phyloP scores from a whole-genome alignment of 2,329 filamentous ascomycete genomes.

The Blastomyces gilchristii region DNA sequence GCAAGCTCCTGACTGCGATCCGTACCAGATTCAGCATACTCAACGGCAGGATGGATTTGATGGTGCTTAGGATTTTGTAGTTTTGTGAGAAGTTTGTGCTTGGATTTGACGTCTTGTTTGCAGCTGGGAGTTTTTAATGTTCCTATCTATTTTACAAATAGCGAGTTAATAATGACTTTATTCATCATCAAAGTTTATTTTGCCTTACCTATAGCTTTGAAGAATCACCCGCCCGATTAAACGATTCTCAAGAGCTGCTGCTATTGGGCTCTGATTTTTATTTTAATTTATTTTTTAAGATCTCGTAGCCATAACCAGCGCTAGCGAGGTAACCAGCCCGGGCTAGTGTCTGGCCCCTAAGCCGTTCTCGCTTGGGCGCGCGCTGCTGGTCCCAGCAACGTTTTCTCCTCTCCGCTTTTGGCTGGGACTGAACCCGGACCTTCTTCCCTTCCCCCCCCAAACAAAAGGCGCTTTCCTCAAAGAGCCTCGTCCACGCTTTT shows the following conservation, averaged over 20 bases:
- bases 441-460: background rate
- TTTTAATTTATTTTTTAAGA: background rate
- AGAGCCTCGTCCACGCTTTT: conserved; percentile 7
- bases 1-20: too few species aligned
- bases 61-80: background rate
- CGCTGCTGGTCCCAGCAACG: background rate
- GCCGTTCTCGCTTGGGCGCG: conserved; percentile 1
- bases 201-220: background rate
- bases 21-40: too few species aligned
- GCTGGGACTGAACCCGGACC: background rate
- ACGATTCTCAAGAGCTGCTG: background rate
- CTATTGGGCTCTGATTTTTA: background rate
- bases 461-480: background rate
- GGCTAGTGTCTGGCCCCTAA: background rate
- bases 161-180: background rate
- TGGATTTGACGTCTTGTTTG: too few species aligned
- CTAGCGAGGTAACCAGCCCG: background rate
- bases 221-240: background rate
- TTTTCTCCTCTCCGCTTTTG: conserved; percentile 5
- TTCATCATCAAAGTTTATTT: background rate
- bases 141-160: background rate
- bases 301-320: background rate
- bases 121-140: too few species aligned
- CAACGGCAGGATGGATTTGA: too few species aligned
- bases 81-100: background rate